Base-by-base conservation (phyloP, 1,284 basidiomycete species). In the Entoloma clypeatum region DNA sequence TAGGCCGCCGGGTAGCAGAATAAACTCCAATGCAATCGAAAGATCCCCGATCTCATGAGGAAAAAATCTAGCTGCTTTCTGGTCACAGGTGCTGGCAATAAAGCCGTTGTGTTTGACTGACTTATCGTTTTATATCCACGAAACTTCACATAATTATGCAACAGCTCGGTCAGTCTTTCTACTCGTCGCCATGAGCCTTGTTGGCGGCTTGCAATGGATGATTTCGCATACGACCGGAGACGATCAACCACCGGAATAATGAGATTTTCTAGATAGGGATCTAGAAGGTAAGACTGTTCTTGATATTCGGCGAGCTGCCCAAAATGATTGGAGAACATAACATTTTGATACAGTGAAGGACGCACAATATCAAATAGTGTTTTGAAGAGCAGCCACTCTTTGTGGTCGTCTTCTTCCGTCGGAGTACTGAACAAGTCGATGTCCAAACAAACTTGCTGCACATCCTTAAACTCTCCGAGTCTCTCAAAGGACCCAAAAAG, bases 51-150 rank as follows among this genome's bases (percentile, higher is more conserved):
- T 76, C 51, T 91, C 81, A 57, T 96, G 92, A 24, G 95, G 92
- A 56, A 97, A 94, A 65, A 89, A 92, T 48, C 87, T 83, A 42
- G 84, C 92, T 94, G 50, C 34, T 50, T 36, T 49, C 41, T 52
- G 45, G 51, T 58, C 41, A 54, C 43, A 43, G 28, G 22, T 29
- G 35, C 22, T 45, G 28, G 40, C n/a, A 31, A 29, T 13, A 8
- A 36, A 39, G 28, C 37, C 41, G 37, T 18, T 26, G 43, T 21
- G 27, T 23, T 46, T 46, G 17, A 79, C 86, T 64, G 52, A 95
- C 93, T 81, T 63, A 97, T 87, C 3, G 86, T 84, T 68, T 99
- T 99, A 65, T 88, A 81, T 17, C 96, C 95, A 46, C 96, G 75
- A 32, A 85, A 87, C 61, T 94, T 98, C 59, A 91, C 78, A 56